Conservation (phyloP, 2,329 filamentous ascomycete species). For the Parastagonospora nodorum region DNA sequence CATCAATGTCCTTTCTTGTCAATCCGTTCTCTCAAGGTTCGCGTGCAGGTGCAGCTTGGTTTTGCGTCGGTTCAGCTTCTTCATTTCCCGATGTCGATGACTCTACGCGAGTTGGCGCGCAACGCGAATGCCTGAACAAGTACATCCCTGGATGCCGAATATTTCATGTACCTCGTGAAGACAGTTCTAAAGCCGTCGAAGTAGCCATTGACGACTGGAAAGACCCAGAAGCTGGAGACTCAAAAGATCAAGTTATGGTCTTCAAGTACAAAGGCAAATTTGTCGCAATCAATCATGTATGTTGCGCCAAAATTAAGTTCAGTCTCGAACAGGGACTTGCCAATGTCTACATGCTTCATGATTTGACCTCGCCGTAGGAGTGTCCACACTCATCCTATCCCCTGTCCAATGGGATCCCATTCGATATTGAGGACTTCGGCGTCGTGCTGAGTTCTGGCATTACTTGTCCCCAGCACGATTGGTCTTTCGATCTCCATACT, state of each 20-base stretch:
- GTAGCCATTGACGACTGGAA: conserved; percentile 35
- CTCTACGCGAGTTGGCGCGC: conserved; percentile 18
- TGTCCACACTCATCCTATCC: conserved; percentile 73
- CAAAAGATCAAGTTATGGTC: conserved; percentile 66
- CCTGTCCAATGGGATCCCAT: conserved; percentile 65
- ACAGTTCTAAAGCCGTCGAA: conserved; percentile 20
- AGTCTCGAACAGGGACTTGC: neutral
- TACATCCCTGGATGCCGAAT: conserved; percentile 27
- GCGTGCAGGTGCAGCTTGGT: conserved; percentile 29
- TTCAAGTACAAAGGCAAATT: conserved; percentile 68
- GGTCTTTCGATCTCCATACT: conserved; percentile 72
- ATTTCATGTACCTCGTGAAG: conserved; percentile 29
- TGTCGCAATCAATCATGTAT: conserved; percentile 71
- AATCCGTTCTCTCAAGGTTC: conserved; percentile 27
- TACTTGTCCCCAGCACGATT: conserved; percentile 70
- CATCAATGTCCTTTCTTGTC: conserved; percentile 22
- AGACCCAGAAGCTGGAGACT: conserved; percentile 19
- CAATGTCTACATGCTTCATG: neutral
- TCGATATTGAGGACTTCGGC: conserved; percentile 77
- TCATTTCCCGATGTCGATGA: conserved; percentile 26
- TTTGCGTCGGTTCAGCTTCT: conserved; percentile 23
- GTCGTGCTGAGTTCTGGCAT: conserved; percentile 66
- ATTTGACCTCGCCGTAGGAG: conserved; percentile 18
- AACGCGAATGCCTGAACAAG: conserved; percentile 17
- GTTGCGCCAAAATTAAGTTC: neutral